Percentiles rank a stretch among this genome's conserved stretches.
These are phyloP conservation scores for Ustilago trichophora DNA, from an alignment of 1,284 basidiomycete species.

Conservation along the genomic window DNA sequence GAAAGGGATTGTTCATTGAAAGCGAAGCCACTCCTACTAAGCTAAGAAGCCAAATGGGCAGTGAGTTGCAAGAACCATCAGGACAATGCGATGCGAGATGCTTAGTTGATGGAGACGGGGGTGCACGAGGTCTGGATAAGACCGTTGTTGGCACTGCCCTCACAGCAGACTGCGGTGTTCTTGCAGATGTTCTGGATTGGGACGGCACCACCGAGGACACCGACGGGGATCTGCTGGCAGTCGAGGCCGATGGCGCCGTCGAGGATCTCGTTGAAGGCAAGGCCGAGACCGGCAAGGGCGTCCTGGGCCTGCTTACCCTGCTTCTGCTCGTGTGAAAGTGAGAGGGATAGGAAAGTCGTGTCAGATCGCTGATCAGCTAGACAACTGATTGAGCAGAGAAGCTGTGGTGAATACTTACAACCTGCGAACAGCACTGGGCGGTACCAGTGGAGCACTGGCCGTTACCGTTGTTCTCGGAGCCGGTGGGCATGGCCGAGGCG, in stretches of 20 bases:
- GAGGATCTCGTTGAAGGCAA: constrained; percentile 46
- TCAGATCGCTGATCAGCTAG: constrained; percentile 13
- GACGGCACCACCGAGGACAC: constrained; percentile 19
- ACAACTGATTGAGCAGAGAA: too few relatives aligned
- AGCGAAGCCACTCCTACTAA: neutral
- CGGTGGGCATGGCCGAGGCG: constrained; percentile 36
- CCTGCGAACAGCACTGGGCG: constrained; percentile 49
- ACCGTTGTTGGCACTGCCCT: constrained; percentile 47
- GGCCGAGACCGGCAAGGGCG: constrained; percentile 49
- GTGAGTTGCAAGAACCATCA: neutral
- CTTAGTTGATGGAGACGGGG: constrained; percentile 11
- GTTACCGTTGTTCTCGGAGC: constrained; percentile 33
- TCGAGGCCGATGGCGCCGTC: constrained; percentile 47
- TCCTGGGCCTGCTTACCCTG: constrained; percentile 40
- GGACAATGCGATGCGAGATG: neutral
- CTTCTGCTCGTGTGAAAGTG: constrained; percentile 28
- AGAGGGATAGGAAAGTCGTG: neutral
- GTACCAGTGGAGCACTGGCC: constrained; percentile 45
- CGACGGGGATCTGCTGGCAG: constrained; percentile 47
- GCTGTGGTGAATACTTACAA: constrained; percentile 25
- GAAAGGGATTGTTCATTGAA: constrained; percentile 1
- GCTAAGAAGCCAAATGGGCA: neutral
- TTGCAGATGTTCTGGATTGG: constrained; percentile 48
- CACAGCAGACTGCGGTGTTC: constrained; percentile 45
- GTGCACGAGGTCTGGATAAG: constrained; percentile 52